Percentiles rank a stretch among this genome's conserved stretches.
Conservation (phyloP, 31 red algal genomes). For the Bonnemaisonia californica region DNA sequence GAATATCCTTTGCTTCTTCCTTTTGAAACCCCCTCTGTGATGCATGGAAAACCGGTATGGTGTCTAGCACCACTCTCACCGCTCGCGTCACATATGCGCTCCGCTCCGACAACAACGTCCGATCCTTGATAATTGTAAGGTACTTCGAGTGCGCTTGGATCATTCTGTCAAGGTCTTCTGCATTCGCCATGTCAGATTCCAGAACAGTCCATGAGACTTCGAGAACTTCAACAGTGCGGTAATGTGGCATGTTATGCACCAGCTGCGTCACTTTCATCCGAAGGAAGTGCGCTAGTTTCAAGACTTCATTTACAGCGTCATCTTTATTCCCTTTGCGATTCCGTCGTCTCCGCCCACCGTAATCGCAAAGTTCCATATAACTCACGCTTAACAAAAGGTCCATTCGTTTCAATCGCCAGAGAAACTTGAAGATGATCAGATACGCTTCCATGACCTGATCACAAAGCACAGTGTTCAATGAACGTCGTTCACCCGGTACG, state of each 20-base stretch:
- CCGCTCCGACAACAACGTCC: conserved; percentile 73
- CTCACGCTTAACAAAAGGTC: conserved; percentile 66
- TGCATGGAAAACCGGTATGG: conserved; percentile 52
- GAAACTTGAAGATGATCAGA: conserved; percentile 68
- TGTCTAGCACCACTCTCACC: conserved; percentile 53
- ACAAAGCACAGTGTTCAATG: conserved; percentile 86
- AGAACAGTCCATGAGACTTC: conserved; percentile 86
- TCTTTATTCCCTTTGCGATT: background rate
- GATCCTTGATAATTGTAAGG: conserved; percentile 78
- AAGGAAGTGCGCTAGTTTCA: conserved; percentile 74
- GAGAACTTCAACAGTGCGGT: conserved; percentile 89
- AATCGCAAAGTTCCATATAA: conserved; percentile 65
- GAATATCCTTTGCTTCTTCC: background rate
- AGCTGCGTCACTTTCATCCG: conserved; percentile 91
- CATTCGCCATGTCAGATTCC: conserved; percentile 54
- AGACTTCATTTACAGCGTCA: conserved; percentile 18
- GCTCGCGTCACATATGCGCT: conserved; percentile 58
- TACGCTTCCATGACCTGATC: conserved; percentile 91
- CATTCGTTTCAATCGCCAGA: conserved; percentile 87
- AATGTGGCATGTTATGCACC: conserved; percentile 91
- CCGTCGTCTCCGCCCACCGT: conserved; percentile 35
- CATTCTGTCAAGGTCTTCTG: conserved; percentile 81
- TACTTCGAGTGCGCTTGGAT: conserved; percentile 76
- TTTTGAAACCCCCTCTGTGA: conserved; percentile 4
- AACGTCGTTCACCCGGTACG: conserved; percentile 88